phyloP scores from a whole-genome alignment of 257 asterid genomes.

The Gentiana dahurica region DNA sequence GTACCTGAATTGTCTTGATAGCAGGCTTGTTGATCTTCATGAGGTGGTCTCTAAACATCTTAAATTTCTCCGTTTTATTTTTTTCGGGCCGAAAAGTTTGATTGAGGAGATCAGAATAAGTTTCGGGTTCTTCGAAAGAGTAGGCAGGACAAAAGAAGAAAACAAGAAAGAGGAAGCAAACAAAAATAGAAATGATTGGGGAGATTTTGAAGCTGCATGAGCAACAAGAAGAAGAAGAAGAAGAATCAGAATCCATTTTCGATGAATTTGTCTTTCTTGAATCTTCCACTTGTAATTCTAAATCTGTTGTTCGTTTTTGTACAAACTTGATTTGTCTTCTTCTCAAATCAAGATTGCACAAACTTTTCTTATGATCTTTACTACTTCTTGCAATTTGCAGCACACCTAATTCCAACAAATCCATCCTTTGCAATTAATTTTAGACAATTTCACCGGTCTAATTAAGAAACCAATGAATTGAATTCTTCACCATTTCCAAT shows the following conservation, averaged over 20 bases:
- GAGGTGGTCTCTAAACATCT: conserved; percentile 41
- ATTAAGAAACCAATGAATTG: conserved; percentile 8
- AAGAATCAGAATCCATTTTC: conserved; percentile 31
- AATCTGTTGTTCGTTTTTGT: too few relatives aligned
- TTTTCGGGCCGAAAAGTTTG: conserved; percentile 23
- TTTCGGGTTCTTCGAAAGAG: conserved; percentile 6
- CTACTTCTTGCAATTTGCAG: conserved; percentile 7
- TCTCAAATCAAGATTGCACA: conserved; percentile 22
- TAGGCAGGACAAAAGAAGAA: conserved; percentile 38
- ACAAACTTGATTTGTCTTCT: conserved; percentile 15
- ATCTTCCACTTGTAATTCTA: too few relatives aligned
- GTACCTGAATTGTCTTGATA: conserved; percentile 70
- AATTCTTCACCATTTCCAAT: conserved; percentile 38
- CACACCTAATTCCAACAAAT: conserved; percentile 18
- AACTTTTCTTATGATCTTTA: conserved; percentile 7
- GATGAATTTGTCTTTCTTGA: not conserved
- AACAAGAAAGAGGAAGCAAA: conserved; percentile 40
- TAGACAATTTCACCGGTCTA: conserved; percentile 10
- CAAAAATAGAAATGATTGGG: conserved; percentile 40
- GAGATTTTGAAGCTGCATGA: conserved; percentile 26
- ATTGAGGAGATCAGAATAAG: too few relatives aligned
- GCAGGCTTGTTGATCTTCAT: conserved; percentile 65
- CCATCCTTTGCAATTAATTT: conserved; percentile 14
- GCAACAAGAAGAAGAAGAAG: not conserved
- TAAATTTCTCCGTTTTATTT: conserved; percentile 34